A percentile compares a stretch with the other conserved stretches of the same genome.
Evolutionary conservation across 2,329 filamentous ascomycete genomes (phyloP).

Genomic region (Mycocentrospora acerina): DNA sequence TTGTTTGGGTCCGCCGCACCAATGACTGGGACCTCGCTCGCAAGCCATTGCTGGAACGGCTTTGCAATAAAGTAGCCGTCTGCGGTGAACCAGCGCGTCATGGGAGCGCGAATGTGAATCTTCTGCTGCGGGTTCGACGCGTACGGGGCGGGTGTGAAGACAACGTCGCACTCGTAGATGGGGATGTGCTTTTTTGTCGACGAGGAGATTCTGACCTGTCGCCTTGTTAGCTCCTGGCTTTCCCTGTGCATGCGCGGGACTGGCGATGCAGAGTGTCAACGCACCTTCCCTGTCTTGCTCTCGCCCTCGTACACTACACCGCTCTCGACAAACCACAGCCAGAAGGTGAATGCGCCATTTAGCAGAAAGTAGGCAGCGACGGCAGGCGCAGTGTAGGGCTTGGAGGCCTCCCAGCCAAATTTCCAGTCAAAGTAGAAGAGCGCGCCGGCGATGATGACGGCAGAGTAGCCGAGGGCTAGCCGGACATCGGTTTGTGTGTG

Average conservation of each 20-base stretch:
- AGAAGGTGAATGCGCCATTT: constrained; percentile 76
- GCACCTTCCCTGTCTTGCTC: constrained; percentile 65
- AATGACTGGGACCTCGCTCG: constrained; percentile 65
- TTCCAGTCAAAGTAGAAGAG: constrained; percentile 93
- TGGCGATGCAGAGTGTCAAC: background rate
- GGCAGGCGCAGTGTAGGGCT: constrained; percentile 75
- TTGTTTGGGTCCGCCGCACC: constrained; percentile 64
- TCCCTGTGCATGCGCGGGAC: background rate
- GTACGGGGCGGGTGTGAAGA: constrained; percentile 45
- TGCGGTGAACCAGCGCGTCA: constrained; percentile 70
- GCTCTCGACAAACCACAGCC: constrained; percentile 82
- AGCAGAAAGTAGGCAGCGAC: constrained; percentile 78
- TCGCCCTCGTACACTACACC: constrained; percentile 79
- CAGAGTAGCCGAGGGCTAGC: constrained; percentile 77
- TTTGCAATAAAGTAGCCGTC: constrained; percentile 74
- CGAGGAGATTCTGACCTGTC: constrained; percentile 71
- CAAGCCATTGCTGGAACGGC: constrained; percentile 78
- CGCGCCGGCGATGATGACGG: constrained; percentile 75
- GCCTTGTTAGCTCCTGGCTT: background rate
- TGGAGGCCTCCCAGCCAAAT: constrained; percentile 83
- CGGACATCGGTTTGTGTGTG: constrained; percentile 81
- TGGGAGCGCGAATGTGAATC: constrained; percentile 62
- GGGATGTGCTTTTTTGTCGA: constrained; percentile 77
- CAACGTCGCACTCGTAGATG: constrained; percentile 74
- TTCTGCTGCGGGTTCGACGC: constrained; percentile 41